A percentile compares a stretch with the other conserved stretches of the same genome.
These are phyloP conservation scores for Fusarium incarnatum DNA, from an alignment of 2,329 filamentous ascomycete species.

Conservation along the genomic window DNA sequence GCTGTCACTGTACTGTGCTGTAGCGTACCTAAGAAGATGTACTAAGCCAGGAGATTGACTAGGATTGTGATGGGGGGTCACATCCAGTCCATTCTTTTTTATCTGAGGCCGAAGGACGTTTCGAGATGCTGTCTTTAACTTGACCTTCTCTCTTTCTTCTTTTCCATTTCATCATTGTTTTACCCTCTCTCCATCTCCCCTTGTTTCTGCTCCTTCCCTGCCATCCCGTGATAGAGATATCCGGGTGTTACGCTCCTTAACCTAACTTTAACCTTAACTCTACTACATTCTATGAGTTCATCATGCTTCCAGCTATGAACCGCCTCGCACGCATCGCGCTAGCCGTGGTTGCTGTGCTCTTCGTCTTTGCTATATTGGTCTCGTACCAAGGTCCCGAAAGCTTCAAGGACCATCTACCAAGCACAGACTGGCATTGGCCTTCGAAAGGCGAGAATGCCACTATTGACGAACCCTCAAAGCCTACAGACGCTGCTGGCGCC, in stretches of 20 bases:
- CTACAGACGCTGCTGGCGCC: slow-evolving; percentile 21
- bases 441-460: slow-evolving; percentile 28
- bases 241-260: slow-evolving; percentile 34
- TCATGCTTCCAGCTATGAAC: slow-evolving; percentile 39
- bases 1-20: background rate
- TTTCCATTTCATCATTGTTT: slow-evolving; percentile 13
- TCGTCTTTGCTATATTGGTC: slow-evolving; percentile 36
- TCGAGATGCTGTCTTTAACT: slow-evolving; percentile 16
- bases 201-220: slow-evolving; percentile 2
- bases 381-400: slow-evolving; percentile 38
- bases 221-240: slow-evolving; percentile 31
- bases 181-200: background rate
- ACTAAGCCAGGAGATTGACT: slow-evolving; percentile 5
- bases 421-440: slow-evolving; percentile 39
- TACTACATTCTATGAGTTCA: slow-evolving; percentile 24
- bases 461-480: slow-evolving; percentile 13
- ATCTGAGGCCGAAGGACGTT: slow-evolving; percentile 24
- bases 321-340: slow-evolving; percentile 42
- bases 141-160: background rate
- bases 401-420: slow-evolving; percentile 33
- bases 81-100: slow-evolving; percentile 26
- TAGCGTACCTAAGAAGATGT: background rate
- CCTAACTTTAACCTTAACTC: background rate
- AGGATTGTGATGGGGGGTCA: slow-evolving; percentile 23
- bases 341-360: slow-evolving; percentile 42